These are phyloP conservation scores for Pyrenula massariospora DNA, from an alignment of 495 filamentous ascomycete genomes.

Conservation along the genomic window DNA sequence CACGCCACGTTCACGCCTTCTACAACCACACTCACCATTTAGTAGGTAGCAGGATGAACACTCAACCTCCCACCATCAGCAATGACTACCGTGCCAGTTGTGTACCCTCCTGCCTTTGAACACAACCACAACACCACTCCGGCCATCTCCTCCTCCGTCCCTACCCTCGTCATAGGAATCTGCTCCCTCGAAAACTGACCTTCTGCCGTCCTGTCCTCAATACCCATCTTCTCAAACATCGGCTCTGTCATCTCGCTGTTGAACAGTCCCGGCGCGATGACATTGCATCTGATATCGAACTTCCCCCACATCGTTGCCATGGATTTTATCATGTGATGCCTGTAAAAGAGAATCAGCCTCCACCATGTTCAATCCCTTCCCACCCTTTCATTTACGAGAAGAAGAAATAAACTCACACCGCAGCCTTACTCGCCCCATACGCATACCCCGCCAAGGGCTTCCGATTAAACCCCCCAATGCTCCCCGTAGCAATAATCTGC, in stretches of 20 bases:
- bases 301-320: conserved; percentile 37
- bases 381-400: no score
- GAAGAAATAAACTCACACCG: no score
- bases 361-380: no score
- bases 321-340: conserved; percentile 50
- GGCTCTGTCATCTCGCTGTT: conserved; percentile 3
- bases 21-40: no score
- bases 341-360: no score
- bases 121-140: conserved; percentile 50
- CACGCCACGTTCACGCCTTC: no score
- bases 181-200: conserved; percentile 25
- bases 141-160: conserved; percentile 49
- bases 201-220: conserved; percentile 5
- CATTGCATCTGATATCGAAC: conserved; percentile 48
- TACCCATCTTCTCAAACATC: neutral
- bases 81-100: conserved; percentile 43
- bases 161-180: conserved; percentile 37
- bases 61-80: conserved; percentile 45
- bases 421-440: conserved; percentile 53
- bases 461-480: conserved; percentile 44
- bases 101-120: conserved; percentile 47
- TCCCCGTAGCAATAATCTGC: conserved; percentile 52
- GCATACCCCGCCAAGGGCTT: conserved; percentile 39
- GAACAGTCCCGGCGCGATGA: conserved; percentile 41
- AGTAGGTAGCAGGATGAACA: conserved; percentile 34